These are phyloP conservation scores for Entophlyctis luteolus DNA, from an alignment of 192 early-diverging fungal species.

Conservation along the genomic window DNA sequence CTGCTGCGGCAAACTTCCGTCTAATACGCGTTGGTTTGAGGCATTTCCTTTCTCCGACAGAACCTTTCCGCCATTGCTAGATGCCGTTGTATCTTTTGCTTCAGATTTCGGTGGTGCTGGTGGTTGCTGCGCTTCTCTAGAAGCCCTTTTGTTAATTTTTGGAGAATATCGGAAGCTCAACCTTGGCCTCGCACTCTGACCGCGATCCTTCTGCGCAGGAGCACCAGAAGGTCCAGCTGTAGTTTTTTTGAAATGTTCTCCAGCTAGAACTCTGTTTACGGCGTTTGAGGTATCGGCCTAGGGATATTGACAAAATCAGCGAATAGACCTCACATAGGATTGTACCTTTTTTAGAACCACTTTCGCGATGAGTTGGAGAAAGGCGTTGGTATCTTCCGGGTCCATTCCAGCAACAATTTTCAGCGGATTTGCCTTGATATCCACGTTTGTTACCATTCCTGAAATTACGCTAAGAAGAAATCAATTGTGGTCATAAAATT, in stretches of 20 bases:
- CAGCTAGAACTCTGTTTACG: slow-evolving; percentile 45
- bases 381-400: slow-evolving; percentile 53
- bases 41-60: not conserved
- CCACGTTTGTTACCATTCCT: slow-evolving; percentile 43
- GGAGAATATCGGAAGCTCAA: no score
- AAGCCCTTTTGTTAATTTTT: no score
- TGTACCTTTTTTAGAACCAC: slow-evolving; percentile 50
- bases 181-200: not conserved
- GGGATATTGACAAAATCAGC: not conserved
- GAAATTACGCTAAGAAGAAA: not conserved
- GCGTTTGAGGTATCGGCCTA: slow-evolving; percentile 44
- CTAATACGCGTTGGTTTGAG: not conserved
- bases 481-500: not conserved
- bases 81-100: slow-evolving; percentile 2
- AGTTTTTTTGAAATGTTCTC: slow-evolving; percentile 42
- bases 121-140: not conserved
- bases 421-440: slow-evolving; percentile 46
- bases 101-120: not conserved
- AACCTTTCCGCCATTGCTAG: not conserved
- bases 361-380: slow-evolving; percentile 53
- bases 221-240: slow-evolving; percentile 8
- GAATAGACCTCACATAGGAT: not conserved
- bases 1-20: not conserved
- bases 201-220: not conserved
- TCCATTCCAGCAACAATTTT: slow-evolving; percentile 61